phyloP scores from a whole-genome alignment of 164 flowering plant species.

The Annona cherimola region DNA sequence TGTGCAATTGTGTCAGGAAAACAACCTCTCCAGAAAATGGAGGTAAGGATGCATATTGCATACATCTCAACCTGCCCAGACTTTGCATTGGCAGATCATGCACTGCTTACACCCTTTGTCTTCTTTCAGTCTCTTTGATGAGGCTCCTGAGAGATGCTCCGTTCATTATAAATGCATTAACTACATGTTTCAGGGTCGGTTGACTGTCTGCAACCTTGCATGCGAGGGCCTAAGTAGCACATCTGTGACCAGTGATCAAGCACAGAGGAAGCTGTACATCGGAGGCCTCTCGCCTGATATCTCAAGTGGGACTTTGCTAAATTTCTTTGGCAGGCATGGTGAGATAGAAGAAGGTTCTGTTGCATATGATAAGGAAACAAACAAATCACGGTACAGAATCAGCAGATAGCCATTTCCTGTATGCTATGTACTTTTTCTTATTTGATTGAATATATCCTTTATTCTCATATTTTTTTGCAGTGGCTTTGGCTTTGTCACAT shows the following conservation, averaged over 20 bases:
- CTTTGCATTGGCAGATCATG: neutral
- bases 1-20: no score
- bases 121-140: neutral
- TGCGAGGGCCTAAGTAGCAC: slow-evolving; percentile 55
- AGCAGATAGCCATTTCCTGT: neutral
- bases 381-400: slow-evolving; percentile 51
- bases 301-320: slow-evolving; percentile 52
- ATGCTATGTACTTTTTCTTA: neutral
- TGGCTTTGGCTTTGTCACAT: slow-evolving; percentile 74
- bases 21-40: no score
- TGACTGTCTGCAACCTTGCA: slow-evolving; percentile 74
- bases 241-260: slow-evolving; percentile 41
- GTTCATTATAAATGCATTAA: neutral
- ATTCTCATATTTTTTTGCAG: slow-evolving; percentile 22
- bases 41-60: no score
- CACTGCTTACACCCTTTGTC: neutral
- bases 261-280: slow-evolving; percentile 65
- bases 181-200: slow-evolving; percentile 44
- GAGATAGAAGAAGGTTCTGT: slow-evolving; percentile 82
- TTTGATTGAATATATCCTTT: neutral
- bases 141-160: neutral
- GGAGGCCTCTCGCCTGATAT: slow-evolving; percentile 61
- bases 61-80: no score
- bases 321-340: slow-evolving; percentile 48
- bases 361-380: slow-evolving; percentile 72